Evolutionary conservation across 1,284 basidiomycete genomes (phyloP).

Genomic region (Phellopilus nigrolimitatus): DNA sequence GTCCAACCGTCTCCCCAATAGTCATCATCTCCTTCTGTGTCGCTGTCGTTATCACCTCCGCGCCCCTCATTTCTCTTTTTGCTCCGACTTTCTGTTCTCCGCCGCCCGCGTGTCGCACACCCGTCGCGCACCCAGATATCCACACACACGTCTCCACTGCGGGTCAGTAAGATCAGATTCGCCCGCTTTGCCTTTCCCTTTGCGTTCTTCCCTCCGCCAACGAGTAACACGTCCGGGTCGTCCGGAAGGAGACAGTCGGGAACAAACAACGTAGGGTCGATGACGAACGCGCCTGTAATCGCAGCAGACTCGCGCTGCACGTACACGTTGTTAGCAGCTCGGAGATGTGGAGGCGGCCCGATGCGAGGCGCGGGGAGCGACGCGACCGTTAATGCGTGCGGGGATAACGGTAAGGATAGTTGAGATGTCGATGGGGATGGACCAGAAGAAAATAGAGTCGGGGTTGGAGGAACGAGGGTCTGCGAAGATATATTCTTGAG

Average conservation of each 20-base stretch:
- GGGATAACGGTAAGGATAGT: background rate
- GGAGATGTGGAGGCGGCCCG: constrained; percentile 8
- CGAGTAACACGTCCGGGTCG: constrained; percentile 8
- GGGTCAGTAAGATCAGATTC: constrained; percentile 11
- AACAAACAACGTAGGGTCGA: constrained; percentile 15
- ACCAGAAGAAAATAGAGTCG: background rate
- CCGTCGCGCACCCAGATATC: constrained; percentile 19
- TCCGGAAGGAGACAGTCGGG: constrained; percentile 19
- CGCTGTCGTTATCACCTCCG: background rate
- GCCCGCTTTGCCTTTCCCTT: constrained; percentile 10
- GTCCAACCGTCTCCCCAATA: constrained; percentile 16
- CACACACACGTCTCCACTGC: constrained; percentile 13
- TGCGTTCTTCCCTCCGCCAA: background rate
- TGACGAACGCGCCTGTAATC: constrained; percentile 14
- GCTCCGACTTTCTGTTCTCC: background rate
- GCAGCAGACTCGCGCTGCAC: constrained; percentile 12
- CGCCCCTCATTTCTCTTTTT: background rate
- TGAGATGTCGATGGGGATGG: constrained; percentile 4
- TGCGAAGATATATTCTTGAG: constrained; percentile 10
- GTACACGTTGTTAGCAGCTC: constrained; percentile 16
- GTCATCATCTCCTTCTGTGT: constrained; percentile 4
- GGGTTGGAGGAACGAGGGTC: constrained; percentile 3
- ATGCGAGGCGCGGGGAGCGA: background rate
- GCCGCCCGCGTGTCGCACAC: background rate
- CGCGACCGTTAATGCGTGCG: background rate